Evolutionary conservation across 1,284 basidiomycete species (phyloP), one percentile per base, ranked within the genome.

Genomic region (Heterobasidion occidentale): DNA sequence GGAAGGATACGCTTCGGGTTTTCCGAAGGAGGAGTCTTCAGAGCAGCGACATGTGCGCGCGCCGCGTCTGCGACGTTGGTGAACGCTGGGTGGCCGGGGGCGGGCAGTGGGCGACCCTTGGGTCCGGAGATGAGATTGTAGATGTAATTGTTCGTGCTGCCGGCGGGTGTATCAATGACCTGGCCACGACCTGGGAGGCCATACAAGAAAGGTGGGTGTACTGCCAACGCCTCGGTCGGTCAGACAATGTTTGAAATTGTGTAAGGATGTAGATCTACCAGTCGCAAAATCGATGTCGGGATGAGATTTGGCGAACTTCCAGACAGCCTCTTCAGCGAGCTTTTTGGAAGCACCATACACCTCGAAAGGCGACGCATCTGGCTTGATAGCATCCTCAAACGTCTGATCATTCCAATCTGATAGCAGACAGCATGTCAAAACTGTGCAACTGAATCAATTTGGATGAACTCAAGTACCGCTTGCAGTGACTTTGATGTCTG

Each of bases 321-420:
- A 73, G 7, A 69, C 62, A 7, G 70, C 71, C 35, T 63, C 60
- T 54, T 75, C 74, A 11, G 70, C 69, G 7, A 71, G 59, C 27
- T 66, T 64, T 60, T 75, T 75, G 2, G 70, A 66, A 7, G 68
- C 65, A 46, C 67, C 63, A 60, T 75, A 74, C 7, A 68, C 62
- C 17, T 20, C 34, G 27, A 50, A 55, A 8, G 48, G 38, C 12
- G 20, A 17, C 8, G n/a, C 33, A 34, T 33, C 53, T 9, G 53
- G 54, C 19, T 35, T 35, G 6, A 55, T 20, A 7, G 47, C 47
- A 7, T 50, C 45, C 9, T 50, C 48, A 47, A 12, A 33, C 17
- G 54, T 55, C 54, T 44, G 45, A 9, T 15, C 11, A 44, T 47
- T 55, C 45, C 46, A 33, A 11, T 51, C 54, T 55, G 9, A 33